Evolutionary conservation across 108 stramenopile genomes (phyloP).

Genomic region (Cyclostephanos invisitatus): DNA sequence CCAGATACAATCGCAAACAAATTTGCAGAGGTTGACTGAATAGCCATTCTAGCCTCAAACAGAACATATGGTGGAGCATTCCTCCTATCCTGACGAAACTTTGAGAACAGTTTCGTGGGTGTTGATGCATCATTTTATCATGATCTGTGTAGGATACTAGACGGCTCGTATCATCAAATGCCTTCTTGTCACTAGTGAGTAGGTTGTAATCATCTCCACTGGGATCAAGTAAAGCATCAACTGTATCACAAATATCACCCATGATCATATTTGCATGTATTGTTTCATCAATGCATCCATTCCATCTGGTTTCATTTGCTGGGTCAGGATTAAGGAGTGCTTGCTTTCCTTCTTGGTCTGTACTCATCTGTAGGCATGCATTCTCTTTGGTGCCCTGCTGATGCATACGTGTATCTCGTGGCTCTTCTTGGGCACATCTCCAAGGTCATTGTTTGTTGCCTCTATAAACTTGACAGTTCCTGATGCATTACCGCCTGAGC

Average conservation of each 20-base stretch:
- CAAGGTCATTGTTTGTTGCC: too few species aligned
- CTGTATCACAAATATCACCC: neutral
- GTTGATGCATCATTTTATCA: constrained; percentile 18
- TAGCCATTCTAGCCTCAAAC: neutral
- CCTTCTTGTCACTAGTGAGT: constrained; percentile 5
- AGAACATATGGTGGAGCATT: too few species aligned
- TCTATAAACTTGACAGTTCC: too few species aligned
- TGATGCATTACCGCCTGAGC: too few species aligned
- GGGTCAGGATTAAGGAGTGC: constrained; percentile 7
- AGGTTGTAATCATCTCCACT: constrained; percentile 6
- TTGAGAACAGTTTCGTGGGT: neutral
- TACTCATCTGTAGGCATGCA: neutral
- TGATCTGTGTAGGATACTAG: constrained; percentile 17
- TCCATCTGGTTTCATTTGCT: constrained; percentile 3
- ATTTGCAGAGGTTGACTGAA: neutral
- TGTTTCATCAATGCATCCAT: too few species aligned
- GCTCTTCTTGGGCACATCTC: too few species aligned
- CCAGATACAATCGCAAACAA: neutral
- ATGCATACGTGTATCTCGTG: constrained; percentile 2
- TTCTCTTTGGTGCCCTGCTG: neutral
- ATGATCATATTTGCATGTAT: too few species aligned
- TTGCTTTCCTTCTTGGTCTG: constrained; percentile 8
- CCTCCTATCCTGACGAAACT: too few species aligned
- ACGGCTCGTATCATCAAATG: neutral
- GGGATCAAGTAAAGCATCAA: neutral